Base-by-base conservation (phyloP, 2,329 filamentous ascomycete species). In the Fusarium succisae region DNA sequence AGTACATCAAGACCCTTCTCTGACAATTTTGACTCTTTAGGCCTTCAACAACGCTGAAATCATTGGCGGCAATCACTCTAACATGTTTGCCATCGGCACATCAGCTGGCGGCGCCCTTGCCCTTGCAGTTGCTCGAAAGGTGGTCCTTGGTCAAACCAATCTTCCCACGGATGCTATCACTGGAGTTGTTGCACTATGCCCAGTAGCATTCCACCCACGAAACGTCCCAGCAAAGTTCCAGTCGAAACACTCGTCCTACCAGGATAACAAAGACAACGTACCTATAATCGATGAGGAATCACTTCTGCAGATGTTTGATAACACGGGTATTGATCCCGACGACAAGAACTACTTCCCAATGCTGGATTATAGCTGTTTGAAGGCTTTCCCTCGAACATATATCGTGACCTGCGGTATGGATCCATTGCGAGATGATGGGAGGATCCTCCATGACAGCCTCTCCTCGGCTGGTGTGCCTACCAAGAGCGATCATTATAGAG, bases 1-100 rank as follows among this genome's bases (percentile, higher is more conserved):
- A 4, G 9, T 17, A 6, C n/a, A 17, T 2, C 2, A 22, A 38
- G 32, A 3, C 2, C 6, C 4, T 7, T 17, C 2, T 1, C 13
- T 54, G 14, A 54, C 10, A 11, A 4, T 15, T 26, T 6, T 3
- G 3, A 20, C 12, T 17, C 5, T 1, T 17, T 13, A 54, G 51
- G 32, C 35, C 2, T 54, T 22, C 24, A 39, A 38, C 1, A 39
- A 54, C 11, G 18, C 51, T 3, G 18, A 38, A 0, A 13, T 3
- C 4, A 26, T 54, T 17, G 32, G 32, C 3, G 51, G 20, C 24
- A 26, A 17, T 22, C 11, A 4, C 14, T 22, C 35, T 3, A 28
- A 38, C 5, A 39, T 54, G 20, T 54, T 54, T 2, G 8, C 51
- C 24, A 54, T 54, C 14, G 51, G 51, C 24, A 39, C 35, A 22